These are phyloP conservation scores for Ormosia emarginata DNA, from an alignment of 306 rosid species.

Conservation along the genomic window DNA sequence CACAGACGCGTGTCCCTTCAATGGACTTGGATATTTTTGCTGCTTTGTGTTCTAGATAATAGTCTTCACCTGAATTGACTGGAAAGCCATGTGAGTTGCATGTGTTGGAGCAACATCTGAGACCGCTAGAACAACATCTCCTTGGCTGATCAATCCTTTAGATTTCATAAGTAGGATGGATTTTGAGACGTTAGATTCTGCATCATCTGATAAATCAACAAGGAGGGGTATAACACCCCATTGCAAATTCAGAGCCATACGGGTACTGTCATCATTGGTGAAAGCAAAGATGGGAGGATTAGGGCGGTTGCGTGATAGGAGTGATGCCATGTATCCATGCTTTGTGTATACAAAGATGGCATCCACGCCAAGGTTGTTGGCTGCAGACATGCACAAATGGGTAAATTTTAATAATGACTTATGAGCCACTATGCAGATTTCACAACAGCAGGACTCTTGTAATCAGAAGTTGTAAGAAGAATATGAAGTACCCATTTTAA, in stretches of 20 bases:
- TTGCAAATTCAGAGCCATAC: constrained; percentile 69
- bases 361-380: constrained; percentile 87
- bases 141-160: constrained; percentile 53
- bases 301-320: constrained; percentile 78
- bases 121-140: constrained; percentile 68
- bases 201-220: constrained; percentile 61
- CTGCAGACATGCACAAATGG: constrained; percentile 44
- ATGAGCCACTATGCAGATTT: not conserved
- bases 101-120: constrained; percentile 61
- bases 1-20: not conserved
- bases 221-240: constrained; percentile 87
- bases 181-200: constrained; percentile 64
- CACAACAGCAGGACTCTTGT: not conserved
- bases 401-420: not conserved
- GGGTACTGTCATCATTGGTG: constrained; percentile 53
- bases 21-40: constrained; percentile 25
- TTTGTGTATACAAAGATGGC: constrained; percentile 86
- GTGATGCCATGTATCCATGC: constrained; percentile 86
- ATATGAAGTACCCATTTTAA: constrained; percentile 47
- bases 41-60: constrained; percentile 47
- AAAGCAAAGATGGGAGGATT: constrained; percentile 89
- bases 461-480: not conserved
- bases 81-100: constrained; percentile 51
- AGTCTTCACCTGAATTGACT: constrained; percentile 81
- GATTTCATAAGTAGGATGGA: constrained; percentile 60